Base-by-base conservation (phyloP, 768 basidiomycete species). In the Tylopilus sp. region DNA sequence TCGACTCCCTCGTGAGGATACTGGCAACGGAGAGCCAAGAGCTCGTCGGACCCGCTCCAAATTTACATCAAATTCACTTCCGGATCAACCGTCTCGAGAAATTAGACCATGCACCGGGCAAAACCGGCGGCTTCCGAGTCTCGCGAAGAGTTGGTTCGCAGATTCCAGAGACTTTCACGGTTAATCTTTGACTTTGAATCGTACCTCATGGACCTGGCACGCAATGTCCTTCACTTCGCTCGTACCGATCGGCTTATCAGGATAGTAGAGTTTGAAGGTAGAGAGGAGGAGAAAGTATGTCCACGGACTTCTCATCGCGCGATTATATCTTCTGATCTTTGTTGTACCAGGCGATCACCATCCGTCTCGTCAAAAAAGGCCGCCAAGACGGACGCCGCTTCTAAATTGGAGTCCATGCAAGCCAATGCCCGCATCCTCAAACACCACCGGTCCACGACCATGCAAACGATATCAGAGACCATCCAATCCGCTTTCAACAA, bases 331-430 rank as follows among this genome's bases (percentile, higher is more conserved):
- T n/a, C n/a, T n/a, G n/a, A n/a, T n/a, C n/a, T n/a, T n/a, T n/a
- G n/a, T n/a, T n/a, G n/a, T n/a, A n/a, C n/a, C n/a, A n/a, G n/a
- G n/a, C n/a, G n/a, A n/a, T n/a, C n/a, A n/a, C n/a, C n/a, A n/a
- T n/a, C n/a, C n/a, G 89, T 47, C 86, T 99, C 21, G 88, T 98
- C 52, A 96, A 94, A 70, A n/a, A 95, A 94, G 69, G 87, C 91
- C 3, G 91, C 92, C 8, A 94, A 92, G 64, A 78, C 89, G 67
- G 95, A 96, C 63, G 89, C 93, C 21, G 92, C 97, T 1, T 86
- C 91, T 11, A 94, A 92, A 70, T 95, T 92, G 74, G 90, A 84
- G 65, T 95, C 92, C 13, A 84, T 95, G 80, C 88, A 92, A 71
- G 94, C 94, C 41, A 86, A 94, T 59, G 91, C 95, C 13, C 86